These are phyloP conservation scores for Phytomonas sp. DNA, from an alignment of 208 protist genomes.

Conservation along the genomic window DNA sequence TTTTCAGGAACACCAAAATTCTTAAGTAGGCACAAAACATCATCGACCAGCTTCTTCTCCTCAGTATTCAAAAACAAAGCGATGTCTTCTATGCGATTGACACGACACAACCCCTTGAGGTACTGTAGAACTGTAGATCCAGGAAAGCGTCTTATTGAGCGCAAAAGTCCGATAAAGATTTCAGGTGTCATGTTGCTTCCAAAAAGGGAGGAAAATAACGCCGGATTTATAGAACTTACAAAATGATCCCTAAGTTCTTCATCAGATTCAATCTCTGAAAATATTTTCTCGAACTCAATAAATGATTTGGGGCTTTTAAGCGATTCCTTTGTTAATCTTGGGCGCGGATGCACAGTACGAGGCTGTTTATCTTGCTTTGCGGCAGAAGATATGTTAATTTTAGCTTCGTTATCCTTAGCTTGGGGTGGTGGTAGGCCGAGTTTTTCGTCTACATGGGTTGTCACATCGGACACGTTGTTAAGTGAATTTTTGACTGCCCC, in stretches of 20 bases:
- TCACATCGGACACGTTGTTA: not conserved
- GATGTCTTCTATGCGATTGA: slow-evolving; percentile 73
- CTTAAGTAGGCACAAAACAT: slow-evolving; percentile 40
- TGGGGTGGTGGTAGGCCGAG: not conserved
- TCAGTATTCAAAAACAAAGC: slow-evolving; percentile 66
- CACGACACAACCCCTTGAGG: slow-evolving; percentile 55
- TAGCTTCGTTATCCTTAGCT: not conserved
- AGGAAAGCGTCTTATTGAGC: slow-evolving; percentile 10
- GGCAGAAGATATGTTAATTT: not conserved
- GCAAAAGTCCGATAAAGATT: slow-evolving; percentile 60
- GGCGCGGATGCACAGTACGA: slow-evolving; percentile 16
- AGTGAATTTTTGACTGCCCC: slow-evolving; percentile 1
- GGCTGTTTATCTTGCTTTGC: not conserved
- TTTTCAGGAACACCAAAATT: slow-evolving; percentile 28
- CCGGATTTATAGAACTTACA: slow-evolving; percentile 49
- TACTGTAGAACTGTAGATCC: slow-evolving; percentile 36
- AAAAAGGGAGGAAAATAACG: slow-evolving; percentile 46
- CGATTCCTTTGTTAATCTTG: slow-evolving; percentile 40
- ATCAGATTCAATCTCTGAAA: slow-evolving; percentile 40
- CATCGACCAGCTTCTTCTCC: slow-evolving; percentile 55
- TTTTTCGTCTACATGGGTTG: not conserved
- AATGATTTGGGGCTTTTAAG: slow-evolving; percentile 70
- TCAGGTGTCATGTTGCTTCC: slow-evolving; percentile 82
- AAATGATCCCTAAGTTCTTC: slow-evolving; percentile 67
- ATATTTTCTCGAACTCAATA: slow-evolving; percentile 84